Percentiles rank a stretch among this genome's conserved stretches.
Conservation (phyloP, 2,329 filamentous ascomycete genomes). For the Cyclaneusma minus region DNA sequence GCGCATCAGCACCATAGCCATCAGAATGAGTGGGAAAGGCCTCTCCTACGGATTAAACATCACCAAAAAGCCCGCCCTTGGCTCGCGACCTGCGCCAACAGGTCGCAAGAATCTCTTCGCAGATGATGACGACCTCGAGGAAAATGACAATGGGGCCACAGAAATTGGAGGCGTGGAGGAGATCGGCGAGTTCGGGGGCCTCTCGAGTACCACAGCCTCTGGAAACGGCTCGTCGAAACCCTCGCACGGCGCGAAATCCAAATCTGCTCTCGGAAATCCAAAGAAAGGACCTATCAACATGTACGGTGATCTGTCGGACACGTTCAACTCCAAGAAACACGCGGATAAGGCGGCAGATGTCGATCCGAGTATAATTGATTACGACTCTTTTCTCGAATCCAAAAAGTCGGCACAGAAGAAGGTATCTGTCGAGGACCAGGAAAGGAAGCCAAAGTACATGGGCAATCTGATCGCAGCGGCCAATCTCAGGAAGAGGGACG, state of each 20-base stretch:
- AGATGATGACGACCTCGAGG: slow-evolving; percentile 40
- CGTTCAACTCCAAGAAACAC: slow-evolving; percentile 45
- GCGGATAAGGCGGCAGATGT: slow-evolving; percentile 48
- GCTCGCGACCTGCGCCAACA: slow-evolving; percentile 29
- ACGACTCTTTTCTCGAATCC: slow-evolving; percentile 69
- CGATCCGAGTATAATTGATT: slow-evolving; percentile 70
- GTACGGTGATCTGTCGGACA: slow-evolving; percentile 52
- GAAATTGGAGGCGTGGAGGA: slow-evolving; percentile 29
- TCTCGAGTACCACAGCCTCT: slow-evolving; percentile 17
- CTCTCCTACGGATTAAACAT: slow-evolving; percentile 44
- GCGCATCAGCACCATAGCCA: no score
- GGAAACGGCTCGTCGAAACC: slow-evolving; percentile 18
- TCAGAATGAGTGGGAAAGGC: slow-evolving; percentile 18
- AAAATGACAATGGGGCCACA: slow-evolving; percentile 23
- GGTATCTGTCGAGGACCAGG: slow-evolving; percentile 34
- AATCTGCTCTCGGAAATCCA: slow-evolving; percentile 19
- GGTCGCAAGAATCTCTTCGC: slow-evolving; percentile 43
- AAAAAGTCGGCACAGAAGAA: slow-evolving; percentile 51
- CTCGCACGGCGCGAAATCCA: slow-evolving; percentile 14
- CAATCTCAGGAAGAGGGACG: slow-evolving; percentile 62
- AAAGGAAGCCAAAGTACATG: slow-evolving; percentile 67
- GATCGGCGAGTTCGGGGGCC: slow-evolving; percentile 45
- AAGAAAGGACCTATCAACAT: slow-evolving; percentile 27
- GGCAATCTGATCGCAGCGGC: slow-evolving; percentile 56
- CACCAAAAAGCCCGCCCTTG: slow-evolving; percentile 35